These are phyloP conservation scores for Priceomyces medius DNA, from an alignment of 805 yeast species.

Conservation along the genomic window DNA sequence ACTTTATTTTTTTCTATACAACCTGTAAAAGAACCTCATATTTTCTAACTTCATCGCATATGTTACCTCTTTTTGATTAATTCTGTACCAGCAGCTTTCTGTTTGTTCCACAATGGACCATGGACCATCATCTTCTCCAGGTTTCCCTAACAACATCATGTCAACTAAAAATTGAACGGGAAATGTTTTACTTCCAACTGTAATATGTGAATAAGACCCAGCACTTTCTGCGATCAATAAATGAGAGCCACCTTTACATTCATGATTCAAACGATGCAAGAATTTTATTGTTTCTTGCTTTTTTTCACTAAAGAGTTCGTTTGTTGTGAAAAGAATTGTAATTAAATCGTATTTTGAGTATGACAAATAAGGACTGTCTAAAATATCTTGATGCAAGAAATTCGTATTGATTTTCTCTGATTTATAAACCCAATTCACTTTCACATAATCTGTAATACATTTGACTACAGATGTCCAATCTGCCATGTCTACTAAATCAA, in stretches of 20 bases:
- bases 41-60: constrained; percentile 75
- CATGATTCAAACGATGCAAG: constrained; percentile 49
- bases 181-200: constrained; percentile 71
- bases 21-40: constrained; percentile 81
- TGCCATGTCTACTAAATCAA: constrained; percentile 72
- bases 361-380: constrained; percentile 13
- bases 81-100: constrained; percentile 83
- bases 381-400: constrained; percentile 32
- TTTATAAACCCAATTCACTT: constrained; percentile 52
- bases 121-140: constrained; percentile 40
- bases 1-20: constrained; percentile 55
- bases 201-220: constrained; percentile 81
- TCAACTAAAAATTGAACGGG: constrained; percentile 83
- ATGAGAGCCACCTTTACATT: constrained; percentile 56
- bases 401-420: constrained; percentile 25
- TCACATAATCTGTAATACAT: constrained; percentile 44
- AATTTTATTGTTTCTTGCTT: constrained; percentile 58
- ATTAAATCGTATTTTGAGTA: constrained; percentile 44
- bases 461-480: constrained; percentile 64
- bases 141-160: constrained; percentile 59
- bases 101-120: constrained; percentile 68
- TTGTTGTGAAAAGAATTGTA: constrained; percentile 80
- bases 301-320: constrained; percentile 76
- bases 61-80: constrained; percentile 45
- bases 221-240: constrained; percentile 82